phyloP scores from a whole-genome alignment of 2,329 filamentous ascomycete species.

The Sclerotinia minor region DNA sequence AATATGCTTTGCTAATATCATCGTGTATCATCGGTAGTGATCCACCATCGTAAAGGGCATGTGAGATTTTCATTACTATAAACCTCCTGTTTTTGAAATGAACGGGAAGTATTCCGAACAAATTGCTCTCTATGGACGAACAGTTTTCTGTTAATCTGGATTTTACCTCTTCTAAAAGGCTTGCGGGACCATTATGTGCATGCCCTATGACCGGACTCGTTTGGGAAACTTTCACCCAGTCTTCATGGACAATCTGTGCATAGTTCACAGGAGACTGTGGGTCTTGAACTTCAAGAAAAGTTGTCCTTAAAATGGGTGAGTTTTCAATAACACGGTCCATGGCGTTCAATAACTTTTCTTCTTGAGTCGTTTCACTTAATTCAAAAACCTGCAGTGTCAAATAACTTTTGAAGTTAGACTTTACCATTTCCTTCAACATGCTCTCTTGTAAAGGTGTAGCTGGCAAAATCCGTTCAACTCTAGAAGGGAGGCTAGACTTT shows the following conservation, averaged over 20 bases:
- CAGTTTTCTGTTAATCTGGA: slow-evolving; percentile 41
- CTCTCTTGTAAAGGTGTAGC: slow-evolving; percentile 83
- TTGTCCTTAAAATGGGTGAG: slow-evolving; percentile 74
- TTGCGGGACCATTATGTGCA: slow-evolving; percentile 30
- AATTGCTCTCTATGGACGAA: slow-evolving; percentile 42
- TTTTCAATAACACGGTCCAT: slow-evolving; percentile 59
- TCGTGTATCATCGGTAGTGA: slow-evolving; percentile 73
- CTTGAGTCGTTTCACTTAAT: slow-evolving; percentile 55
- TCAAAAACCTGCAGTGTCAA: slow-evolving; percentile 81
- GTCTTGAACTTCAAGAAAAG: slow-evolving; percentile 67
- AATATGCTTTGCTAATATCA: slow-evolving; percentile 68
- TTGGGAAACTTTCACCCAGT: background rate
- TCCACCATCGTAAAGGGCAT: slow-evolving; percentile 89
- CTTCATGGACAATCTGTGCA: slow-evolving; percentile 53
- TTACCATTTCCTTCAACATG: slow-evolving; percentile 79
- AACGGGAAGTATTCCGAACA: slow-evolving; percentile 51
- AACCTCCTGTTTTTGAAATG: slow-evolving; percentile 44
- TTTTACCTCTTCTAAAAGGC: slow-evolving; percentile 46
- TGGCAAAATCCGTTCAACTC: slow-evolving; percentile 64
- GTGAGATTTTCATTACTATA: slow-evolving; percentile 70
- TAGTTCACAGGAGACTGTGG: slow-evolving; percentile 55
- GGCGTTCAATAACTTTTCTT: slow-evolving; percentile 57
- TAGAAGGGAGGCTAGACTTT: slow-evolving; percentile 41
- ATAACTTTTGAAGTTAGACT: slow-evolving; percentile 72
- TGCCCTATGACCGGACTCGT: background rate